phyloP scores from a whole-genome alignment of 805 yeast genomes.

The Starmerella apicola region DNA sequence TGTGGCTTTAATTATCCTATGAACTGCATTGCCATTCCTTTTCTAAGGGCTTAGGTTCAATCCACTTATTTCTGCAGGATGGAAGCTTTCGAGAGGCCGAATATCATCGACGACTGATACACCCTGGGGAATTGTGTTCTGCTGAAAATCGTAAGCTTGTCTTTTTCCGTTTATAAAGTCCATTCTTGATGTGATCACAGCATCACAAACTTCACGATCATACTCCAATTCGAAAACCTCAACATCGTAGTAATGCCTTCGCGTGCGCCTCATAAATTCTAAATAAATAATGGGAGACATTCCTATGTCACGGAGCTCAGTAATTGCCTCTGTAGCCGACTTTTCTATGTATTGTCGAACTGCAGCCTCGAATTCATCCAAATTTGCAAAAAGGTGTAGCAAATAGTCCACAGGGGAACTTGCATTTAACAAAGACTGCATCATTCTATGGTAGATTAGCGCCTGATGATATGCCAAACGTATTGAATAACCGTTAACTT shows the following conservation, averaged over 20 bases:
- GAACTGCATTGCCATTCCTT: too few species aligned
- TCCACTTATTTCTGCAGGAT: too few species aligned
- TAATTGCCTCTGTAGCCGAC: neutral
- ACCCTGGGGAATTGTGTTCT: neutral
- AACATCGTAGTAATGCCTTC: neutral
- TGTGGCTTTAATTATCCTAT: too few species aligned
- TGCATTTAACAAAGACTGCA: constrained; percentile 9
- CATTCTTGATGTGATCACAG: constrained; percentile 7
- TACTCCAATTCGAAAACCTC: constrained; percentile 3
- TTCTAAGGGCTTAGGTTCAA: too few species aligned
- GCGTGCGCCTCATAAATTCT: constrained; percentile 3
- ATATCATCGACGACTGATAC: constrained; percentile 1
- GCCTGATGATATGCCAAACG: constrained; percentile 27
- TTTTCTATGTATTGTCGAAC: neutral
- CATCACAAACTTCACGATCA: neutral
- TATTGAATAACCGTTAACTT: constrained; percentile 12
- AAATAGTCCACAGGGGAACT: neutral
- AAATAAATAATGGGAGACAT: constrained; percentile 6
- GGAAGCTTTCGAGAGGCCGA: too few species aligned
- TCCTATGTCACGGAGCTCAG: neutral
- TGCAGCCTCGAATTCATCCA: neutral
- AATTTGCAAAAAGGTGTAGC: neutral
- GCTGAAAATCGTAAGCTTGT: neutral
- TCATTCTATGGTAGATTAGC: constrained; percentile 22
- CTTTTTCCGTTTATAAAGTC: constrained; percentile 14